phyloP scores from a whole-genome alignment of 345 rosid genomes.

The Arabis alpina region DNA sequence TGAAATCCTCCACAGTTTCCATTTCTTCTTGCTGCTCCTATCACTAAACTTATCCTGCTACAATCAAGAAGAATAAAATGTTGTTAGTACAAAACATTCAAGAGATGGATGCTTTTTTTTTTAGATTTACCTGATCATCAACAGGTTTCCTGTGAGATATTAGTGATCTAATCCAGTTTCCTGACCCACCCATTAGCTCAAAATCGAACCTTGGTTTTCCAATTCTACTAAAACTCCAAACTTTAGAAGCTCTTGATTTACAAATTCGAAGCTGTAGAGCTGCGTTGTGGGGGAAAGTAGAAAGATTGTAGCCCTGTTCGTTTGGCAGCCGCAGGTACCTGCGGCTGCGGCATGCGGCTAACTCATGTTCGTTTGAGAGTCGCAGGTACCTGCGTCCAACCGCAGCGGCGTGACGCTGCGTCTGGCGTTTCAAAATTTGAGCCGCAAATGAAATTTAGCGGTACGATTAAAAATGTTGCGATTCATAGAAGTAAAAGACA shows the following conservation, averaged over 20 bases:
- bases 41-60: slow-evolving; percentile 36
- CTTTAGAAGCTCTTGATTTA: slow-evolving; percentile 15
- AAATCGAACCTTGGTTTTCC: slow-evolving; percentile 19
- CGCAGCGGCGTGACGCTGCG: too few species aligned
- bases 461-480: too few species aligned
- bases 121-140: slow-evolving; percentile 30
- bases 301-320: too few species aligned
- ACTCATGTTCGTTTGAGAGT: too few species aligned
- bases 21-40: slow-evolving; percentile 44
- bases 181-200: slow-evolving; percentile 45
- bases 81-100: background rate
- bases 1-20: slow-evolving; percentile 48
- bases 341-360: too few species aligned
- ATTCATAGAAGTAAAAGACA: too few species aligned
- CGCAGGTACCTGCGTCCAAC: too few species aligned
- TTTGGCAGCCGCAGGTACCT: too few species aligned
- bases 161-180: slow-evolving; percentile 44
- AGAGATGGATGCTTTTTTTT: background rate
- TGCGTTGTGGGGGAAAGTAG: background rate
- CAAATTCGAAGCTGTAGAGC: background rate
- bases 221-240: slow-evolving; percentile 6
- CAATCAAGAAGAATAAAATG: background rate
- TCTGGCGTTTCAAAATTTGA: too few species aligned
- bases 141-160: slow-evolving; percentile 35
- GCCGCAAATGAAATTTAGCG: too few species aligned